Base-by-base conservation (phyloP, 116 monocot genomes). In the Zostera marina region DNA sequence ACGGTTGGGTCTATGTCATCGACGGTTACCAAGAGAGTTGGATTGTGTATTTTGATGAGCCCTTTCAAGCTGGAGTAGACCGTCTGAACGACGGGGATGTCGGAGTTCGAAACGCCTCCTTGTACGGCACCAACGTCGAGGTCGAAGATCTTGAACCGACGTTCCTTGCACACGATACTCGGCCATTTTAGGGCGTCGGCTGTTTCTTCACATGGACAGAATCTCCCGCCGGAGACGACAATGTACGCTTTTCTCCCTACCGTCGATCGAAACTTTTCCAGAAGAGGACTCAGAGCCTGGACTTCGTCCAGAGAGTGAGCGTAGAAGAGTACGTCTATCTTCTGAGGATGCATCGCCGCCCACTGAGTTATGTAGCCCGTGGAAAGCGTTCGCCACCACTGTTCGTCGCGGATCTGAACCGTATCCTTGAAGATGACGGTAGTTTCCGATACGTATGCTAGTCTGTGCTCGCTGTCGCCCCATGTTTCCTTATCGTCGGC, bases 381-480 rank as follows among this genome's bases (percentile, higher is more conserved):
- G 19, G 88, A 76, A 12, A 93, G 75, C 14, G 93, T 79, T 17
- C 75, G 78, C 88, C 93, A 93, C 93, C 93, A 88, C 63, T 93
- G 93, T 21, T 93, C 81, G 23, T 93, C 93, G 42, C 93, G 67
- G 8, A 93, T 84, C 58, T 88, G 88, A 4, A 93, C 79, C 13
- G 79, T 52, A 51, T 88, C 88, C 61, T 93, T 93, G 76, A 84
- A 88, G 51, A 93, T 93, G 8, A 93, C 93, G 0, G 88, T 88
- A 12, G 93, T 93, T 59, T 93, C 93, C 15, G 88, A 77, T 4
- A 91, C 79, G 51, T 91, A 85, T 20, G 91, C 91, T 42, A 91
- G 85, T 24, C 91, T 66, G 68, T 91, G 91, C 77, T 91, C 91
- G 16, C 91, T 91, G 65, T 91, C 91, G 11, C 91, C 91, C 91